Conservation (phyloP, 2,329 filamentous ascomycete species). For the Sarocladiaceae sp. region DNA sequence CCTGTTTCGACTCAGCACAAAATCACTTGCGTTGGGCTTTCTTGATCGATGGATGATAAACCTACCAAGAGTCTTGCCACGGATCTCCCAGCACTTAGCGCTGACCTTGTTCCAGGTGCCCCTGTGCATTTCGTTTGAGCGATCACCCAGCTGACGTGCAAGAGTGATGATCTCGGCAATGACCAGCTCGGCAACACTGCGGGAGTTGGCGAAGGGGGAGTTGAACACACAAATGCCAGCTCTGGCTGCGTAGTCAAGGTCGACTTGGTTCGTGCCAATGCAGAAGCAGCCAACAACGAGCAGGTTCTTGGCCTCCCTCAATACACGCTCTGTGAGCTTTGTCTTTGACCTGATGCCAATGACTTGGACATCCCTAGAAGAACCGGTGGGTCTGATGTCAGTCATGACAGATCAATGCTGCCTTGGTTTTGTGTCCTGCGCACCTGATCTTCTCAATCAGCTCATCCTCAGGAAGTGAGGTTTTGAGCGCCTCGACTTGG, state of each 20-base stretch:
- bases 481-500: constrained; percentile 89
- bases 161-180: constrained; percentile 91
- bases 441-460: constrained; percentile 95
- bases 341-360: constrained; percentile 98
- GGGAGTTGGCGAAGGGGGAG: constrained; percentile 96
- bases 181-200: constrained; percentile 92
- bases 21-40: neutral
- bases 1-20: constrained; percentile 23
- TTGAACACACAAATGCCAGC: constrained; percentile 97
- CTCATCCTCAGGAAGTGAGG: constrained; percentile 84
- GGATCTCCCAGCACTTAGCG: constrained; percentile 94
- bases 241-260: constrained; percentile 75
- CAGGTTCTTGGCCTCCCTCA: constrained; percentile 86
- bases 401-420: constrained; percentile 13
- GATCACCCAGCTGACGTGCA: constrained; percentile 87
- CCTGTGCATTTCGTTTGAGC: constrained; percentile 88
- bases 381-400: constrained; percentile 11
- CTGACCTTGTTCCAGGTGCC: constrained; percentile 99
- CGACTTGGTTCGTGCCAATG: constrained; percentile 95
- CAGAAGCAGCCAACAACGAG: constrained; percentile 98
- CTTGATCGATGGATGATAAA: neutral
- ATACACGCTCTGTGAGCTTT: constrained; percentile 80
- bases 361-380: constrained; percentile 79
- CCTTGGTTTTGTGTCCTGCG: too few relatives aligned
- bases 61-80: constrained; percentile 81